These are phyloP conservation scores for Pelargonium australe DNA, from an alignment of 441 rosid species.

Conservation along the genomic window DNA sequence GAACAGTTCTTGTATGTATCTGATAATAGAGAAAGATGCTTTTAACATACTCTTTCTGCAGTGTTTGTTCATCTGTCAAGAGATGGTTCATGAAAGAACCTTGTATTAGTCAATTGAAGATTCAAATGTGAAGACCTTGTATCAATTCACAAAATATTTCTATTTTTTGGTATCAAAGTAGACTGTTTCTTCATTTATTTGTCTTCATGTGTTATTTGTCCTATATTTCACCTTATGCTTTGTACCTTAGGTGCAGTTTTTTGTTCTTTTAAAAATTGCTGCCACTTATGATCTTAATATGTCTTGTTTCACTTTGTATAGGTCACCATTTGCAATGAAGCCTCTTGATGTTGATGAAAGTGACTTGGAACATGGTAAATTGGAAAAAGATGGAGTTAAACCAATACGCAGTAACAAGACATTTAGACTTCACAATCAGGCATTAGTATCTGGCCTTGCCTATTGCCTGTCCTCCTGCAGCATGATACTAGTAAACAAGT, in stretches of 20 bases:
- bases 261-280: background rate
- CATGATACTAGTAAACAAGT: slow-evolving; percentile 92
- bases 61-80: background rate
- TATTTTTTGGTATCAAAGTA: background rate
- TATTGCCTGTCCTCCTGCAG: slow-evolving; percentile 95
- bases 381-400: slow-evolving; percentile 55
- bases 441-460: slow-evolving; percentile 81
- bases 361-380: slow-evolving; percentile 81
- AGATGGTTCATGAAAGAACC: background rate
- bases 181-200: background rate
- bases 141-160: background rate
- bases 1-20: background rate
- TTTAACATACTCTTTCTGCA: background rate
- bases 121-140: background rate
- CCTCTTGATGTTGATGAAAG: slow-evolving; percentile 45
- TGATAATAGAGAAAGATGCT: background rate
- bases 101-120: background rate
- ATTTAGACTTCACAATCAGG: slow-evolving; percentile 57
- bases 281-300: background rate
- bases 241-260: background rate
- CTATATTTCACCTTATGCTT: background rate
- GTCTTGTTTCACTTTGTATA: slow-evolving; percentile 19
- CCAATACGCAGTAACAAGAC: slow-evolving; percentile 31
- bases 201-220: background rate
- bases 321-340: slow-evolving; percentile 55